Evolutionary conservation across 2,329 filamentous ascomycete genomes (phyloP), one percentile per base, ranked within the genome.

Genomic region (Fusarium lyarnte): DNA sequence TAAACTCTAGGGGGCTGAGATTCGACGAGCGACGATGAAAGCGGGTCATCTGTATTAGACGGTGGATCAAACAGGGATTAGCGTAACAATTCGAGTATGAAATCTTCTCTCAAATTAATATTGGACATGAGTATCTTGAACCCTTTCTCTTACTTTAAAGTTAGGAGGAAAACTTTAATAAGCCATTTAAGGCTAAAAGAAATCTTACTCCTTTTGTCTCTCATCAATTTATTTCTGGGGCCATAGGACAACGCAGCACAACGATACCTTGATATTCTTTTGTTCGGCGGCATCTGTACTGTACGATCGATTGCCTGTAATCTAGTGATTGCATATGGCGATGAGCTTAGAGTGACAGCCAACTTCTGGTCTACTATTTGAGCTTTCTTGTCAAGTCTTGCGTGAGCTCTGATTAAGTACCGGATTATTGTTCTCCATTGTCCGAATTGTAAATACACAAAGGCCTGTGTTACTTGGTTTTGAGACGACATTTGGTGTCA

Each of bases 51-150:
- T 49, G 57, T 63, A 45, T 43, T 33, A 68, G 19, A 73, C 70
- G 66, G 58, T 51, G 33, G 6, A 17, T 52, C 23, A 45, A 36
- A 58, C 35, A 19, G 12, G 43, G 66, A 41, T 64, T 73, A 73
- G 70, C 55, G 63, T 16, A 41, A 14, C 23, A n/a, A 21, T 35
- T 21, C 27, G 55, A 35, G 25, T 47, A 46, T 73, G 66, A 73
- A 73, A 74, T 73, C 70, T 73, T 73, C 70, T 64, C 61, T 63
- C 46, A 57, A 29, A 36, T 60, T 53, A 31, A 65, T 51, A 66
- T 69, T 69, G 70, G 70, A 74, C 63, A 69, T 55, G 58, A 42
- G 38, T n/a, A 68, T 42, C 66, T 49, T 39, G 42, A 51, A 70
- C 55, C 61, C 43, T 58, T 58, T 58, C 42, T 19, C 35, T 27